A percentile compares a stretch with the other conserved stretches of the same genome.
Conservation (phyloP, 345 rosid species). For the Xanthoceras sorbifolium region DNA sequence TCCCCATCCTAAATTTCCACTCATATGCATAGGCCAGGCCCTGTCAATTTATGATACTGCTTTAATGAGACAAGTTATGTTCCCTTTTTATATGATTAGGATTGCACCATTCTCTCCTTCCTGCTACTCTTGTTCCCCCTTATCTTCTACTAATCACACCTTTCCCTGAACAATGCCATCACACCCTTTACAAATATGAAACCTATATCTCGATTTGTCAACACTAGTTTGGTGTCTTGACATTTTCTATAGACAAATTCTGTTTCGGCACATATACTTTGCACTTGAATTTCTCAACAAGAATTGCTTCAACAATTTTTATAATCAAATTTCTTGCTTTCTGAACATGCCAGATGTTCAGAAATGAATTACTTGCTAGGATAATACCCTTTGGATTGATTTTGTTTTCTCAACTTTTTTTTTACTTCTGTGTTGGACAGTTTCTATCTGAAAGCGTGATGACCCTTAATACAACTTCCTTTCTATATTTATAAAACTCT, state of each 20-base stretch:
- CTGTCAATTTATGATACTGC: not conserved
- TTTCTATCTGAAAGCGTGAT: not conserved
- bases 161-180: not conserved
- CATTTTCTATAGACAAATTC: not conserved
- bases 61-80: not conserved
- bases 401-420: not conserved
- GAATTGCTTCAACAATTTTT: conserved; percentile 2
- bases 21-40: not conserved
- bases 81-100: not conserved
- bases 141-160: not conserved
- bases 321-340: not conserved
- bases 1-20: not conserved
- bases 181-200: not conserved
- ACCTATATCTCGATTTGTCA: conserved; percentile 6
- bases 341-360: not conserved
- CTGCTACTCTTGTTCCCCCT: not conserved
- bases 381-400: not conserved
- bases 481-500: not conserved
- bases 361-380: not conserved
- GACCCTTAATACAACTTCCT: not conserved
- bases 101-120: not conserved
- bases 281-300: not conserved
- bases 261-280: not conserved
- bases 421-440: not conserved
- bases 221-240: not conserved